Conservation (phyloP, 306 rosid genomes). For the Crotalaria pallida region DNA sequence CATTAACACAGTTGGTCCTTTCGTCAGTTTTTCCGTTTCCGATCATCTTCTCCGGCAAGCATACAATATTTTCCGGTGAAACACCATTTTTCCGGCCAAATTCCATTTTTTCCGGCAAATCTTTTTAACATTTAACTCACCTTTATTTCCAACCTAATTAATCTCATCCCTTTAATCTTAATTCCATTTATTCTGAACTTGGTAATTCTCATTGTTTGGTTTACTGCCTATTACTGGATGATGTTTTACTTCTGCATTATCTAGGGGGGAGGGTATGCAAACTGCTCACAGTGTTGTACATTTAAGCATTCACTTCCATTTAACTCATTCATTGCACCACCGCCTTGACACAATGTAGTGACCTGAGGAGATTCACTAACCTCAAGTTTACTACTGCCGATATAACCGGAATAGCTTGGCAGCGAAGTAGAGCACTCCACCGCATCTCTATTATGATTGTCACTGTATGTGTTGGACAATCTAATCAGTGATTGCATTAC, state of each 20-base stretch:
- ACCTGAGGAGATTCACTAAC: slow-evolving; percentile 43
- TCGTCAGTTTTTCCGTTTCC: too few relatives aligned
- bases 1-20: too few relatives aligned
- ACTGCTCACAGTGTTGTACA: slow-evolving; percentile 31
- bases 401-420: slow-evolving; percentile 45
- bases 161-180: too few relatives aligned
- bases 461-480: slow-evolving; percentile 23
- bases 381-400: slow-evolving; percentile 39
- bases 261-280: slow-evolving; percentile 18
- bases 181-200: too few relatives aligned
- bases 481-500: background rate
- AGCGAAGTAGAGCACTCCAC: slow-evolving; percentile 45
- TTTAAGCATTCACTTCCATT: slow-evolving; percentile 28
- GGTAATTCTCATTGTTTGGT: too few relatives aligned
- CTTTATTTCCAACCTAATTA: too few relatives aligned
- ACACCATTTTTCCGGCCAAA: too few relatives aligned
- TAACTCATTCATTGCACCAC: slow-evolving; percentile 30
- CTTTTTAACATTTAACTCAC: too few relatives aligned
- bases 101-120: too few relatives aligned
- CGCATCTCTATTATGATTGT: slow-evolving; percentile 36
- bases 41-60: too few relatives aligned
- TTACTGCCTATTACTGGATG: slow-evolving; percentile 16
- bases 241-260: slow-evolving; percentile 22
- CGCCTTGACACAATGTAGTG: slow-evolving; percentile 34
- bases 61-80: too few relatives aligned